Base-by-base conservation (phyloP, 2,329 filamentous ascomycete species). In the Talaromyces albobiverticillius region DNA sequence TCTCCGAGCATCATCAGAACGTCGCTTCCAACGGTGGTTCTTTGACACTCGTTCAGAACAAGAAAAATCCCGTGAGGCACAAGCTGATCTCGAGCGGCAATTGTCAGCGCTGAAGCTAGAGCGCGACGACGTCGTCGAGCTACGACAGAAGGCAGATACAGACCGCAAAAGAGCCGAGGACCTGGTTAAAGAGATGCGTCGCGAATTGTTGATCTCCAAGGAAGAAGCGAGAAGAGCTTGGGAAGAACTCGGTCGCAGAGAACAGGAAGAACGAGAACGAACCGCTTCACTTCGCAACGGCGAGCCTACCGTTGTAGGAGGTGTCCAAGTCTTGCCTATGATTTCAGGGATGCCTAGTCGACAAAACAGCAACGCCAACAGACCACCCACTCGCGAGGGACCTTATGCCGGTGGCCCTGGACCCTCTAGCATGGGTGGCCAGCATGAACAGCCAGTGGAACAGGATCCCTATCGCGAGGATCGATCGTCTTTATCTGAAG, bases 21-120 rank as follows among this genome's bases (percentile, higher is more conserved):
- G 94, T 60, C 97, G 97, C 69, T 99, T 99, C 64, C 94, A 99
- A 73, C 84, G 94, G 48, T 99, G 94, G 94, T 97, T 97, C 74
- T 96, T 95, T 63, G 94, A 99, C 69, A 96, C 92, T 7, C 82
- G 92, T 49, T 82, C 87, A 29, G 92, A 97, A 61, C 84, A 95
- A 60, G 94, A 97, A 74, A 85, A 88, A 25, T 82, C 86, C 47
- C 87, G 89, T 61, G 94, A 97, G 71, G 79, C 88, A 34, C 89
- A 90, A 54, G 91, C 85, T 3, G 84, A 92, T 67, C 75, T 96
- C n/a, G 87, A 95, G 65, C 79, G 81, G 31, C 82, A 85, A 38
- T 75, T 96, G n/a, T 81, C 87, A 42, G 80, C 85, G 36, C 92
- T 96, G 71, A 82, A 89, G 51, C 82, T 84, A 57, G 83, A 82